Percentiles rank a stretch among this genome's conserved stretches.
Evolutionary conservation across 2,329 filamentous ascomycete genomes (phyloP).

Genomic region (Teratosphaeria gauchensis): DNA sequence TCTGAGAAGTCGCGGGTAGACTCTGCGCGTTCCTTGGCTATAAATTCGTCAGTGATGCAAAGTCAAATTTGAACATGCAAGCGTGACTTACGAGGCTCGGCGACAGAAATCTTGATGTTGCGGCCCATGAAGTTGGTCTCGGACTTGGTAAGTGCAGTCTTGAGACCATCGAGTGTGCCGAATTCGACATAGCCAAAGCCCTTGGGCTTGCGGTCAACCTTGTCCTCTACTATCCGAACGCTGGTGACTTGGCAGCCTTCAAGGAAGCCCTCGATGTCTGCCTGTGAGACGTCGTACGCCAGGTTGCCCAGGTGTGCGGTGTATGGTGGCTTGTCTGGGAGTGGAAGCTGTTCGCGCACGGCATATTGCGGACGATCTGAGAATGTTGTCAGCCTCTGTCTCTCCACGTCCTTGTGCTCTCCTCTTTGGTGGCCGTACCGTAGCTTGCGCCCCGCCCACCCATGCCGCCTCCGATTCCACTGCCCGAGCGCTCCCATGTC

Average conservation of each 20-base stretch:
- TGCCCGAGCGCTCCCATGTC: constrained; percentile 19
- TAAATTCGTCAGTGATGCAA: neutral
- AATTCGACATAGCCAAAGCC: constrained; percentile 99
- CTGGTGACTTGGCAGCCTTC: constrained; percentile 73
- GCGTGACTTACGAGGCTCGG: constrained; percentile 77
- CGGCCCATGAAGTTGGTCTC: constrained; percentile 77
- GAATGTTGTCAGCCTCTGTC: constrained; percentile 14
- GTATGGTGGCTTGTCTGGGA: constrained; percentile 86
- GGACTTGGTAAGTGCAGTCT: constrained; percentile 78
- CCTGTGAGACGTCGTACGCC: constrained; percentile 82
- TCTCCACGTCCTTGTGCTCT: neutral
- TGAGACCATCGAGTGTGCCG: constrained; percentile 73
- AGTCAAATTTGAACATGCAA: neutral
- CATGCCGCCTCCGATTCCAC: constrained; percentile 12
- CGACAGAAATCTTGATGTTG: constrained; percentile 86
- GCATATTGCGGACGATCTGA: constrained; percentile 28
- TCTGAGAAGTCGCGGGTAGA: constrained; percentile 64
- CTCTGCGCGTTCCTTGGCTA: constrained; percentile 81
- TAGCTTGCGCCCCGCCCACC: constrained; percentile 23
- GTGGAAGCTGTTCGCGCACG: constrained; percentile 64
- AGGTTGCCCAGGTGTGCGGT: constrained; percentile 95
- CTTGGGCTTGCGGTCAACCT: constrained; percentile 86
- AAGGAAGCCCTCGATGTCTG: constrained; percentile 80
- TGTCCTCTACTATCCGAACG: constrained; percentile 95
- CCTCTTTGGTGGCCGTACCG: constrained; percentile 11